Evolutionary conservation across 2,329 filamentous ascomycete species (phyloP), one percentile per base, ranked within the genome.

Genomic region (Clarireedia hainanense): DNA sequence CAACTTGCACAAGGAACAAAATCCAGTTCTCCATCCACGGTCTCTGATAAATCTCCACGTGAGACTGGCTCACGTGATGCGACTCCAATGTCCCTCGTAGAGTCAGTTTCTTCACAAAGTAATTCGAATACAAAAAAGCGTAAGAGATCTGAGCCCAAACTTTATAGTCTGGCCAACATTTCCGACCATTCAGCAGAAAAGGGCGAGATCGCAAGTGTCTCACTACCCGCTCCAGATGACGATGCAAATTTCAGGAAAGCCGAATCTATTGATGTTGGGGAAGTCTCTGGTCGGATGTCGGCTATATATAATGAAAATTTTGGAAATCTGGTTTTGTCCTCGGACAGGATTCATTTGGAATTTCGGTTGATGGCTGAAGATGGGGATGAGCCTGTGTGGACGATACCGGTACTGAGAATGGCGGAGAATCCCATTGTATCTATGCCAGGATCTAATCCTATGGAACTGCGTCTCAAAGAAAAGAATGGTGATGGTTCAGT

Each of bases 281-380:
- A 60, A 30, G 55, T 50, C 15, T 47, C 53, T 7, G 45, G 52
- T n/a, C 58, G 60, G 34, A 57, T 69, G 24, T 24, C 62, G 27
- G 63, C 61, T 42, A 49, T 60, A 24, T 64, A 62, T 24, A 50
- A 65, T 26, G 52, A 56, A 9, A 24, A 43, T 26, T 56, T 59
- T 12, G 67, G 67, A 14, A 68, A 67, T 40, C 50, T 69, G 6
- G 30, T 67, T 24, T 47, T 69, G 2, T 64, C 65, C 17, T 17
- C 47, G 40, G 64, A 68, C 45, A 64, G 60, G 26, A 50, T 53
- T 9, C 36, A 37, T 6, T 46, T 68, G 10, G 57, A 64, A 15
- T 67, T 68, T 46, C 59, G 59, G 46, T 50, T 55, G 7, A 10
- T 60, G 7, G 40, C 42, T 14, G 60, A 64, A 47, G 5, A 42